Percentiles rank a stretch among this genome's conserved stretches.
Conservation (phyloP, 306 rosid genomes). For the Inga laurina region DNA sequence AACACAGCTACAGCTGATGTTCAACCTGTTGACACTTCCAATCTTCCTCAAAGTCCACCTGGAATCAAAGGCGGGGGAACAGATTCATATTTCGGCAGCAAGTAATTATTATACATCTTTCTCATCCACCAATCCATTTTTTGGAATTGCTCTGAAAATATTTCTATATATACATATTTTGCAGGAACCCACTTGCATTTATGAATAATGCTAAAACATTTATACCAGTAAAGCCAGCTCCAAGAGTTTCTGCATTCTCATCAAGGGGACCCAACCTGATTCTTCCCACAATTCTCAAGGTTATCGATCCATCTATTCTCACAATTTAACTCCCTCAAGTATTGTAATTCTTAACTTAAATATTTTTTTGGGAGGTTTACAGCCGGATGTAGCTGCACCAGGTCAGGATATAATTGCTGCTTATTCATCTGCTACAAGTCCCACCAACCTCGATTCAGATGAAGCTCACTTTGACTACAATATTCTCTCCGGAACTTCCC, state of each 20-base stretch:
- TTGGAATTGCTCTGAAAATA: neutral
- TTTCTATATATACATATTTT: neutral
- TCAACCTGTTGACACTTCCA: neutral
- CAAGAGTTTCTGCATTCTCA: slow-evolving; percentile 59
- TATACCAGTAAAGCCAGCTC: slow-evolving; percentile 46
- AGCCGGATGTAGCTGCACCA: neutral
- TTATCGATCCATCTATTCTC: neutral
- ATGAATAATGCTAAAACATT: slow-evolving; percentile 38
- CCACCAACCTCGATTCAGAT: too few relatives aligned
- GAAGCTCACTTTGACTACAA: neutral
- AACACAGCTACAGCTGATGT: neutral
- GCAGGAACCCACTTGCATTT: slow-evolving; percentile 41
- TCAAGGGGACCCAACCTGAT: slow-evolving; percentile 37
- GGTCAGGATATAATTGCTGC: neutral
- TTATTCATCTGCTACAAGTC: too few relatives aligned
- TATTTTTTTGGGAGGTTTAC: neutral
- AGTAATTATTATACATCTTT: too few relatives aligned
- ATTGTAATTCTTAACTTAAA: too few relatives aligned
- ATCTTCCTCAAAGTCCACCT: neutral
- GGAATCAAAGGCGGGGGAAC: neutral
- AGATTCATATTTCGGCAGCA: accelerated
- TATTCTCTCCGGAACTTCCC: neutral
- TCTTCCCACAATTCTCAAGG: slow-evolving; percentile 54
- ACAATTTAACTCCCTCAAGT: neutral
- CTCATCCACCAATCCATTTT: neutral